phyloP scores from a whole-genome alignment of 176 grass and related monocot species.

The Dendrocalamus sinicus region DNA sequence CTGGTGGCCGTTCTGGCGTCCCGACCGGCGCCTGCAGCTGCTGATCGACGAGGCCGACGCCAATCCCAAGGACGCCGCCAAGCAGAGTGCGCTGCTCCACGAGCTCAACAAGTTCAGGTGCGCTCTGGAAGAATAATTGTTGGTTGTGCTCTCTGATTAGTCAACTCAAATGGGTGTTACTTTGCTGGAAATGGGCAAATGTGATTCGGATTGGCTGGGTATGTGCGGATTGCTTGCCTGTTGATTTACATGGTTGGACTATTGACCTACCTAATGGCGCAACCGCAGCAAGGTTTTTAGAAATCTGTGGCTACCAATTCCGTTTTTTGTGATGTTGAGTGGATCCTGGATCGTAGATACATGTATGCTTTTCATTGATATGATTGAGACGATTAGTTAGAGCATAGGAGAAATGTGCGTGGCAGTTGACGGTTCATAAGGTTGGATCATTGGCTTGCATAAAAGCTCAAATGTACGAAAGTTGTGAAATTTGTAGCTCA shows the following conservation, averaged over 20 bases:
- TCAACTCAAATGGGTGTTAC: slow-evolving; percentile 1
- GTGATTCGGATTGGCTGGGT: neutral
- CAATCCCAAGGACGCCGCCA: slow-evolving; percentile 70
- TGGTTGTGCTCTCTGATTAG: slow-evolving; percentile 9
- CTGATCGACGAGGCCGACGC: slow-evolving; percentile 92
- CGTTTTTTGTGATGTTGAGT: slow-evolving; percentile 3
- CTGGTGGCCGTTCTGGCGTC: slow-evolving; percentile 91
- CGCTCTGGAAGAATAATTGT: neutral
- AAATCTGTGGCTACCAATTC: slow-evolving; percentile 1
- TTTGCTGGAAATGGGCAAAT: slow-evolving; percentile 34
- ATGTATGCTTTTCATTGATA: neutral
- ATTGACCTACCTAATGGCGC: neutral
- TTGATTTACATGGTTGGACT: neutral
- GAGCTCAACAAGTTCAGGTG: slow-evolving; percentile 96
- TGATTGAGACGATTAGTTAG: neutral
- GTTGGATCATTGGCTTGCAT: neutral
- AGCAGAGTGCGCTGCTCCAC: slow-evolving; percentile 82
- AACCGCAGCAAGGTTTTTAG: neutral
- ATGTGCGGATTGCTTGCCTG: neutral
- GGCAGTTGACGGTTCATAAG: neutral
- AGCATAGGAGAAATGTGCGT: neutral
- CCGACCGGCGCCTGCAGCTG: slow-evolving; percentile 64
- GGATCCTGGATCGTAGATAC: slow-evolving; percentile 1
- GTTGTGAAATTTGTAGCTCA: neutral
- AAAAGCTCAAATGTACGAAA: neutral